phyloP scores from a whole-genome alignment of 2,329 filamentous ascomycete species.

The Pestalotiopsis sp. region DNA sequence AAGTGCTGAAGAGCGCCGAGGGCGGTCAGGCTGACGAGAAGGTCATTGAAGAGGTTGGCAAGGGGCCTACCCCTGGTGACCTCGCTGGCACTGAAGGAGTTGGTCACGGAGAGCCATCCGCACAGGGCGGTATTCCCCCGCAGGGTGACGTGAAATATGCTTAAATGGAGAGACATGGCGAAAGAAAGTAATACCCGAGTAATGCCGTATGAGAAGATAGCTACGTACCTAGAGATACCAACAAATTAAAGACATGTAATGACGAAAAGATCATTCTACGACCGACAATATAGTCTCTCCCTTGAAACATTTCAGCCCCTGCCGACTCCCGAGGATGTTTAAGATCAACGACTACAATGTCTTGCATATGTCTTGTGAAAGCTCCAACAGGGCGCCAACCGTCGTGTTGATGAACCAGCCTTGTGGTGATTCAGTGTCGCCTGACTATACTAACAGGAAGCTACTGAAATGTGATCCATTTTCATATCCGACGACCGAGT shows the following conservation, averaged over 20 bases:
- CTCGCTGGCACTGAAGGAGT: constrained; percentile 19
- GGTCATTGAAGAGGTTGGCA: constrained; percentile 23
- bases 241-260: neutral
- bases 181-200: neutral
- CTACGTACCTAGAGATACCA: neutral
- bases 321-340: too few species aligned
- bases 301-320: too few species aligned
- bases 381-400: too few species aligned
- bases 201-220: neutral
- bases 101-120: neutral
- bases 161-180: neutral
- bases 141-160: constrained; percentile 1
- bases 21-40: constrained; percentile 29
- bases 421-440: too few species aligned
- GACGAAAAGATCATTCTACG: neutral
- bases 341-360: too few species aligned
- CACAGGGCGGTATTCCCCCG: neutral
- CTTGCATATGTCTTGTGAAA: too few species aligned
- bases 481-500: too few species aligned
- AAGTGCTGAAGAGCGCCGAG: constrained; percentile 42
- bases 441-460: too few species aligned
- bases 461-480: too few species aligned
- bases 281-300: neutral
- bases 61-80: constrained; percentile 28
- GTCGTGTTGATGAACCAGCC: too few species aligned